Evolutionary conservation across 2,329 filamentous ascomycete genomes (phyloP).

Genomic region (Xylariaceae sp.): DNA sequence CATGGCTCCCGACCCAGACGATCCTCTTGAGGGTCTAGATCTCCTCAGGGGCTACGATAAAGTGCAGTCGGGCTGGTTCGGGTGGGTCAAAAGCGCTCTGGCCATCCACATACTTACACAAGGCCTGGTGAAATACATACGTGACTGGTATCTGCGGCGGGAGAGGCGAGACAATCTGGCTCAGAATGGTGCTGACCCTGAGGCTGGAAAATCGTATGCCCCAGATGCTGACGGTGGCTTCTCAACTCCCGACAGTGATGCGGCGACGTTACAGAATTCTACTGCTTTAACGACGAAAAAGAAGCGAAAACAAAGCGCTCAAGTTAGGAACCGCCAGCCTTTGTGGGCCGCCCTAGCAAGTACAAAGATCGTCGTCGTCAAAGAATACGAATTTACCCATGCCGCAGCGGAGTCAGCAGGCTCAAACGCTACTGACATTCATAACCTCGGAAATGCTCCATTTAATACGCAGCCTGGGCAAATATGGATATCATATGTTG

Average conservation of each 20-base stretch:
- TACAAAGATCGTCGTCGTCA: conserved; percentile 93
- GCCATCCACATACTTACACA: conserved; percentile 73
- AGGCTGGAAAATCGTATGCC: conserved; percentile 52
- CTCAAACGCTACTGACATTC: conserved; percentile 70
- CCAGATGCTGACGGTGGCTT: conserved; percentile 46
- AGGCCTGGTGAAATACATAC: conserved; percentile 65
- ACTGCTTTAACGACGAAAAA: conserved; percentile 64
- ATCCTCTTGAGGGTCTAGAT: conserved; percentile 44
- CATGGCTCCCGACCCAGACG: conserved; percentile 43
- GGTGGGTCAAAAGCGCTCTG: conserved; percentile 64
- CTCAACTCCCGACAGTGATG: conserved; percentile 50
- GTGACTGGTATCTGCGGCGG: conserved; percentile 62
- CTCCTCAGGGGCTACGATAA: conserved; percentile 48
- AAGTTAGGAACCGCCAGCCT: conserved; percentile 84
- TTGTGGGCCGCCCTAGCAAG: conserved; percentile 92
- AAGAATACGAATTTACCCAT: conserved; percentile 81
- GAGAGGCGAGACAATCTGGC: conserved; percentile 52
- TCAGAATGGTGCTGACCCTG: conserved; percentile 54
- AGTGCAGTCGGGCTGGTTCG: conserved; percentile 50
- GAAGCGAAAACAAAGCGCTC: conserved; percentile 84
- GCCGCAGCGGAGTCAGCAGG: conserved; percentile 68
- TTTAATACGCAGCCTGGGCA: conserved; percentile 67
- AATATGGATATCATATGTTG: conserved; percentile 78
- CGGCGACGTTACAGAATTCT: conserved; percentile 52
- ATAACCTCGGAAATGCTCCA: conserved; percentile 71